Conservation (phyloP, 495 filamentous ascomycete genomes). For the Amorphotheca resinae region DNA sequence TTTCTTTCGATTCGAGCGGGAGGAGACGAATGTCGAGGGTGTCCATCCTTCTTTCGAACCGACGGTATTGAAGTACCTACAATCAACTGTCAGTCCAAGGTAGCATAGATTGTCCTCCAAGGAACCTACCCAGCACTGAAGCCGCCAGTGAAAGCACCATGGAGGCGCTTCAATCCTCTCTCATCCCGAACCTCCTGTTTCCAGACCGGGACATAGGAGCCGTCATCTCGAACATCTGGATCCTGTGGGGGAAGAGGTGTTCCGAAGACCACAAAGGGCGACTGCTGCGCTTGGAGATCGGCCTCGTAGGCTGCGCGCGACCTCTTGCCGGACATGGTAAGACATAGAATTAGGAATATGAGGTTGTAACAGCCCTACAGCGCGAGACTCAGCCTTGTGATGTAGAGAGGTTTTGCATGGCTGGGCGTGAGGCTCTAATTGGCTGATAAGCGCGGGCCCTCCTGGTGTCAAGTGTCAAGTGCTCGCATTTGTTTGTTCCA, state of each 20-base stretch:
- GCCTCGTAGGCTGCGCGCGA: constrained; percentile 65
- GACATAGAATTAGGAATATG: constrained; percentile 1
- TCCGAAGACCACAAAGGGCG: constrained; percentile 73
- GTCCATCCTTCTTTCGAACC: constrained; percentile 98
- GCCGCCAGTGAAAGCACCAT: constrained; percentile 94
- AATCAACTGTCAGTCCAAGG: constrained; percentile 7
- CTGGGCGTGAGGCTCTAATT: constrained; percentile 2
- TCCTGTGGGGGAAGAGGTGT: constrained; percentile 77
- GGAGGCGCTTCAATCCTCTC: constrained; percentile 76
- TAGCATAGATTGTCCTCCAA: neutral
- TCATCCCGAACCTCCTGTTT: constrained; percentile 97
- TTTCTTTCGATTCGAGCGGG: constrained; percentile 64
- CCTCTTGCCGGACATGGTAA: constrained; percentile 66
- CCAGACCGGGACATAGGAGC: constrained; percentile 88
- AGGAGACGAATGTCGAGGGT: constrained; percentile 82
- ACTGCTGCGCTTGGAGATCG: constrained; percentile 58
- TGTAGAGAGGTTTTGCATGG: constrained; percentile 2
- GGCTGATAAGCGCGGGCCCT: constrained; percentile 4
- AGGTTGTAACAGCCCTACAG: neutral
- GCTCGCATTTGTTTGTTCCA: no score
- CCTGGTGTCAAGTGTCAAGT: no score
- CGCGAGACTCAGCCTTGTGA: constrained; percentile 1
- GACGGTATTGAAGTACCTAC: constrained; percentile 92
- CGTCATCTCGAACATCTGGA: constrained; percentile 71
- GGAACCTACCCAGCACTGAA: constrained; percentile 77